phyloP scores from a whole-genome alignment of 2,329 filamentous ascomycete species.

The Hypoxylon sp. region DNA sequence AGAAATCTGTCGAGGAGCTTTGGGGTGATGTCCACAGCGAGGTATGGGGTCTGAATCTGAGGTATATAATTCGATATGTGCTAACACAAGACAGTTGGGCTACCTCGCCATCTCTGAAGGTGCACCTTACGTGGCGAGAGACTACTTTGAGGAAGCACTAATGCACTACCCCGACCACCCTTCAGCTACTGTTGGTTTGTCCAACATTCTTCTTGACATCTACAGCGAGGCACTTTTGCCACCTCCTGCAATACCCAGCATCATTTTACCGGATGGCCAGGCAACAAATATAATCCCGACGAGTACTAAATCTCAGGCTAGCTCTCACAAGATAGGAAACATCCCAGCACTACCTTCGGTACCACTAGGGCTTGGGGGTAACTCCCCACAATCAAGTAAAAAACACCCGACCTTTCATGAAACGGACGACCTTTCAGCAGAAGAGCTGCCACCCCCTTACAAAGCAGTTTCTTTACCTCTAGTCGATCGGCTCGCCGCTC shows the following conservation, averaged over 20 bases:
- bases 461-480: slow-evolving; percentile 76
- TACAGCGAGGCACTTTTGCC: slow-evolving; percentile 79
- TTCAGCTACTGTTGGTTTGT: slow-evolving; percentile 83
- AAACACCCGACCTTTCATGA: slow-evolving; percentile 32
- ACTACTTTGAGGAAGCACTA: slow-evolving; percentile 86
- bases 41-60: slow-evolving; percentile 65
- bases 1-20: slow-evolving; percentile 85
- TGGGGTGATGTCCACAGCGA: slow-evolving; percentile 88
- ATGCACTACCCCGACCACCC: slow-evolving; percentile 85
- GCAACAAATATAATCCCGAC: slow-evolving; percentile 36
- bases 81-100: slow-evolving; percentile 70
- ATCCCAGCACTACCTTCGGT: slow-evolving; percentile 58
- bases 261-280: slow-evolving; percentile 56
- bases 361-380: slow-evolving; percentile 64
- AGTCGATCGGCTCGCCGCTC: slow-evolving; percentile 86
- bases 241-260: slow-evolving; percentile 65
- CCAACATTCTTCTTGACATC: slow-evolving; percentile 87
- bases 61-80: slow-evolving; percentile 30
- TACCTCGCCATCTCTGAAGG: slow-evolving; percentile 74
- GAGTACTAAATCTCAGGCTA: slow-evolving; percentile 24
- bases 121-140: slow-evolving; percentile 77
- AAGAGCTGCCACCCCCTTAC: slow-evolving; percentile 66
- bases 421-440: slow-evolving; percentile 48
- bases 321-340: slow-evolving; percentile 16
- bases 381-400: slow-evolving; percentile 33